These are phyloP conservation scores for Schizophyllum amplum DNA, from an alignment of 1,284 basidiomycete genomes.

Conservation along the genomic window DNA sequence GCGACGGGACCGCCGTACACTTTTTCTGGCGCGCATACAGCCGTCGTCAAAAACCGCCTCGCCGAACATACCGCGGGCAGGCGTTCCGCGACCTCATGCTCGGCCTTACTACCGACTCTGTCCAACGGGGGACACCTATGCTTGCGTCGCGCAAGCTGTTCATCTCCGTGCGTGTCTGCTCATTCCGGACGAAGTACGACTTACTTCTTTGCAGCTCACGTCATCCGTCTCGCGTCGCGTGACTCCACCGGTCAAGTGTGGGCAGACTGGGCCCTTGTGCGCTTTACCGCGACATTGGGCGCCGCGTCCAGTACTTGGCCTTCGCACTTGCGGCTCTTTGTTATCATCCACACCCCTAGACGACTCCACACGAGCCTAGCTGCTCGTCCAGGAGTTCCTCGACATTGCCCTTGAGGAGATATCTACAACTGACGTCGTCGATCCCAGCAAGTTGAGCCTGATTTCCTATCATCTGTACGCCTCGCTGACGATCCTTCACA, in stretches of 20 bases:
- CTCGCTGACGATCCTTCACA: no score
- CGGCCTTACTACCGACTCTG: conserved; percentile 52
- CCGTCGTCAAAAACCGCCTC: conserved; percentile 83
- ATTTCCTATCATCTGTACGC: no score
- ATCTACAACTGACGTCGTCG: conserved; percentile 63
- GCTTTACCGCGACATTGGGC: no score
- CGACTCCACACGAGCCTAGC: no score
- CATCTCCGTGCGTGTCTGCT: no score
- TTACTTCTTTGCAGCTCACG: conserved; percentile 72
- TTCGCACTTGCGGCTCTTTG: no score
- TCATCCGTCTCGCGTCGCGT: conserved; percentile 61
- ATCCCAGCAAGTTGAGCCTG: conserved; percentile 59
- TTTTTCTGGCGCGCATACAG: conserved; percentile 90
- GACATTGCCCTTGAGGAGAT: conserved; percentile 80
- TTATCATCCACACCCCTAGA: no score
- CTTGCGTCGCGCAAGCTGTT: conserved; percentile 81
- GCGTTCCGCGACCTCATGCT: conserved; percentile 55
- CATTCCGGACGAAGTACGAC: no score
- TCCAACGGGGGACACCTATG: conserved; percentile 44
- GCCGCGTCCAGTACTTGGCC: conserved; percentile 46
- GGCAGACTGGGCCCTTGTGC: conserved; percentile 64
- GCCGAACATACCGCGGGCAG: conserved; percentile 46
- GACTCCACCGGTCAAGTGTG: conserved; percentile 36
- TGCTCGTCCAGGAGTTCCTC: conserved; percentile 77
- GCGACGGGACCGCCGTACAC: conserved; percentile 79